phyloP scores from a whole-genome alignment of 345 rosid genomes.

The Eucalyptus polyanthemos region DNA sequence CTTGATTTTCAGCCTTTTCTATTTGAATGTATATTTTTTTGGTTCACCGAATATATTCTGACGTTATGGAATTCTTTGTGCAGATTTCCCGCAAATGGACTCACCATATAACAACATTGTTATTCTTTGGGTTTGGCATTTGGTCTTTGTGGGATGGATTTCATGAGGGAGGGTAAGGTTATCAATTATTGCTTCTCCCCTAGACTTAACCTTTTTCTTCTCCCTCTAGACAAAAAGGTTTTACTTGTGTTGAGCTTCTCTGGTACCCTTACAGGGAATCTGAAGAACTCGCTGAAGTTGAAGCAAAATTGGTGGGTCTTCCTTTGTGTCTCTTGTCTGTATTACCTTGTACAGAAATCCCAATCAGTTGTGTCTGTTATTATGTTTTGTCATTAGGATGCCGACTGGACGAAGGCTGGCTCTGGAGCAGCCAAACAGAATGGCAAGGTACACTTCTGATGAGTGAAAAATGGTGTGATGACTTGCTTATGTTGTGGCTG shows the following conservation, averaged over 20 bases:
- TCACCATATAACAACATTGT: conserved; percentile 67
- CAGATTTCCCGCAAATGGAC: conserved; percentile 93
- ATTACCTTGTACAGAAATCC: background rate
- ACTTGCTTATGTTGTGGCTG: background rate
- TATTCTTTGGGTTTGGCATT: conserved; percentile 77
- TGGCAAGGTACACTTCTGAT: conserved; percentile 32
- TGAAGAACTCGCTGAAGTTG: conserved; percentile 88
- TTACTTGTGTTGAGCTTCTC: background rate
- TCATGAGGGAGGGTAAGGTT: conserved; percentile 48
- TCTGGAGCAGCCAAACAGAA: conserved; percentile 25
- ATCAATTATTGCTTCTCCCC: background rate
- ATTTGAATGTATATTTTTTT: background rate
- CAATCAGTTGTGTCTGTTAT: background rate
- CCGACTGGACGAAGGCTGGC: conserved; percentile 54
- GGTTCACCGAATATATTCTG: background rate
- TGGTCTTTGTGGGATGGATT: conserved; percentile 92
- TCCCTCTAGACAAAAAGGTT: background rate
- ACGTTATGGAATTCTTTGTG: background rate
- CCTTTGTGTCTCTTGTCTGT: background rate
- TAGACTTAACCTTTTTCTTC: background rate
- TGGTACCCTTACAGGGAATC: conserved; percentile 26
- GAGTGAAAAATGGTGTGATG: background rate
- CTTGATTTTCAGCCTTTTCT: background rate
- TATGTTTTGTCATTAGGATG: conserved; percentile 31
- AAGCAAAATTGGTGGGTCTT: conserved; percentile 64